Evolutionary conservation across 352 stramenopile genomes (phyloP).

Genomic region (Globisporangium spinosum): DNA sequence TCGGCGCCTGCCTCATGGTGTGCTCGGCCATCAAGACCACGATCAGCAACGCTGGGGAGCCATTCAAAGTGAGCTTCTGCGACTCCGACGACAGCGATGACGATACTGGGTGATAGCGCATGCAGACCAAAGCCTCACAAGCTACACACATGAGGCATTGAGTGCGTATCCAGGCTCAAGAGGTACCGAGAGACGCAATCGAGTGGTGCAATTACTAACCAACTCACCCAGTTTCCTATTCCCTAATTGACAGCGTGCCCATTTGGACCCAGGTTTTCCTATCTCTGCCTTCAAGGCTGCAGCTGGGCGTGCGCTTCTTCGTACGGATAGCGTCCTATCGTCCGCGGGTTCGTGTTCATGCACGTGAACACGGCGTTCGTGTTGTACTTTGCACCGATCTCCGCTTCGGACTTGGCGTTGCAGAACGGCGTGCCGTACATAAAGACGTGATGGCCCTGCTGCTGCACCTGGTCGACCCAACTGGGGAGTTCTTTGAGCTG

Average conservation of each 20-base stretch:
- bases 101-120: neutral
- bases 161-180: neutral
- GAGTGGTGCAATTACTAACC: neutral
- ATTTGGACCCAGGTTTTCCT: neutral
- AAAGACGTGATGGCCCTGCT: neutral
- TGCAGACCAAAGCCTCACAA: neutral
- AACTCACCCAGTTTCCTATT: neutral
- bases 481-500: slow-evolving; percentile 1
- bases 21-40: slow-evolving; percentile 42
- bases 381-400: slow-evolving; percentile 3
- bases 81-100: neutral
- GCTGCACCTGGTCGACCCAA: slow-evolving; percentile 2
- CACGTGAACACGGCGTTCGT: slow-evolving; percentile 10
- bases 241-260: neutral
- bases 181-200: neutral
- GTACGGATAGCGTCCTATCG: slow-evolving; percentile 11
- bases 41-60: slow-evolving; percentile 33
- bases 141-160: neutral
- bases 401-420: neutral
- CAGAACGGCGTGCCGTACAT: slow-evolving; percentile 18
- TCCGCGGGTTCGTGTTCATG: slow-evolving; percentile 3
- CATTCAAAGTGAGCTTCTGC: slow-evolving; percentile 32
- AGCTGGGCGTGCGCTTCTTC: slow-evolving; percentile 8
- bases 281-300: neutral
- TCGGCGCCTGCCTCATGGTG: slow-evolving; percentile 42